Percentiles rank a stretch among this genome's conserved stretches.
Conservation (phyloP, 257 asterid species). For the Coffea canephora region DNA sequence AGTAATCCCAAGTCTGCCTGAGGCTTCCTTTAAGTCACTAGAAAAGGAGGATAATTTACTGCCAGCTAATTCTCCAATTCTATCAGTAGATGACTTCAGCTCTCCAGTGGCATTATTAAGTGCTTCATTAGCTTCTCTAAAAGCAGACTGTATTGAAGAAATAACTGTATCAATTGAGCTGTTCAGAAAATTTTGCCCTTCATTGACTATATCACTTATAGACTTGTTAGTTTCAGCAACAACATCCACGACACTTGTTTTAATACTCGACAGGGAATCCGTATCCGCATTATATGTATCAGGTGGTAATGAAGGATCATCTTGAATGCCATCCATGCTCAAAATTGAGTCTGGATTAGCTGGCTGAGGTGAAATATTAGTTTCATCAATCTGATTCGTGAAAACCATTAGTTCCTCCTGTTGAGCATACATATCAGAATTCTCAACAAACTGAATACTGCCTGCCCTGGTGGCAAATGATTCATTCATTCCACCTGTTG, state of each 20-base stretch:
- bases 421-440: conserved; percentile 29
- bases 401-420: conserved; percentile 37
- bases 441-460: conserved; percentile 40
- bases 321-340: conserved; percentile 24
- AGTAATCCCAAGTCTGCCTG: conserved; percentile 52
- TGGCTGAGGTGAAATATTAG: conserved; percentile 24
- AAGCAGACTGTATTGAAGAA: conserved; percentile 46
- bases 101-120: conserved; percentile 43
- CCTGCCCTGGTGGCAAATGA: conserved; percentile 26
- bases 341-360: conserved; percentile 25
- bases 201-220: conserved; percentile 35
- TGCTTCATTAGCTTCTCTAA: conserved; percentile 40
- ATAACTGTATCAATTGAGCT: conserved; percentile 45
- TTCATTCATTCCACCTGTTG: conserved; percentile 23
- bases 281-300: conserved; percentile 34
- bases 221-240: conserved; percentile 32
- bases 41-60: conserved; percentile 52
- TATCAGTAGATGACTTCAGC: conserved; percentile 39
- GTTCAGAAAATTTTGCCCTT: conserved; percentile 47
- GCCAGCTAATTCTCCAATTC: conserved; percentile 62
- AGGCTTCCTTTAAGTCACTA: conserved; percentile 54
- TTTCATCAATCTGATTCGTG: conserved; percentile 23
- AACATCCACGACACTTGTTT: conserved; percentile 31
- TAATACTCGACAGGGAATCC: conserved; percentile 39
- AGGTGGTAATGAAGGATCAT: conserved; percentile 35